Base-by-base conservation (phyloP, 2,329 filamentous ascomycete species). In the Talaromyces sp. region DNA sequence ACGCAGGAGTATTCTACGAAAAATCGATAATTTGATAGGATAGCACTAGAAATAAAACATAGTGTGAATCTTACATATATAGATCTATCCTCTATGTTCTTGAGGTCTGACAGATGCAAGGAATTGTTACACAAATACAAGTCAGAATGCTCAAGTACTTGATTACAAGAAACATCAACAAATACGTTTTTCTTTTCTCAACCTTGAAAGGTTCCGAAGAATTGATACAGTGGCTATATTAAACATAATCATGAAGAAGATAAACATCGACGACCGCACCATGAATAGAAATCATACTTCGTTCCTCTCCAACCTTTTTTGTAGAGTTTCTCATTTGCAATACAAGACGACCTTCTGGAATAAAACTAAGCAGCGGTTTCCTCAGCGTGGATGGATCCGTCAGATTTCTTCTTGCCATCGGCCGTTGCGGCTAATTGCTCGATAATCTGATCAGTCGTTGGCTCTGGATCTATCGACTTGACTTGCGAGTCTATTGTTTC, bases 331-430 rank as follows among this genome's bases (percentile, higher is more conserved):
- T 45, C 15, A 45, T 27, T n/a, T 29, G 19, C 8, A n/a, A 59
- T 31, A 25, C 22, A n/a, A 53, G 7, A 53, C 49, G 22, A 27
- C 11, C 22, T 17, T 31, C 17, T 7, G 10, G 3, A 38, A 25
- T 2, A 36, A 38, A 54, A 45, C 19, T 47, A 63, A 43, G 49
- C 36, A 15, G 51, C 8, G 2, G 49, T 27, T 59, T 45, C 22
- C 40, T 63, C 51, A 8, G 25, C 29, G 6, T 66, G 53, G 13
- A 63, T 25, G 10, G 64, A 59, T 61, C 67, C 58, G 43, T 70
- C 65, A 47, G 61, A 64, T 47, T 15, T 29, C 29, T 64, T 65
- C 43, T 63, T 66, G 31, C 54, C 56, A 25, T 62, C 56, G 15
- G 49, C 61, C 2, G 29, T 31, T 36, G 61, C 60, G 34, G 64